phyloP scores from a whole-genome alignment of 2,329 filamentous ascomycete species.

The Graphiopsis chlorocephala region DNA sequence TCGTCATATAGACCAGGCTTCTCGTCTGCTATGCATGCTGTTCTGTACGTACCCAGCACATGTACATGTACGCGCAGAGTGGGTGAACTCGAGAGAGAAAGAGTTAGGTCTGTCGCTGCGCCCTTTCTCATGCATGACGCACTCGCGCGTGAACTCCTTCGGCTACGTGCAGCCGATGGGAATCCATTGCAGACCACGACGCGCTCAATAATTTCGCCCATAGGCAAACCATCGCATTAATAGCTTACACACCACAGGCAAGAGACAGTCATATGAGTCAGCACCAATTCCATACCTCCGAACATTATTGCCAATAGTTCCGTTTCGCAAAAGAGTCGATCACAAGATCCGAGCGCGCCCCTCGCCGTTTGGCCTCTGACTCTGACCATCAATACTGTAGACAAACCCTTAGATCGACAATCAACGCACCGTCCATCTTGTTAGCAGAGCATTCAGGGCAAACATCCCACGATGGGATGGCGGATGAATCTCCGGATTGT shows the following conservation, averaged over 20 bases:
- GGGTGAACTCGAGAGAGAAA: neutral
- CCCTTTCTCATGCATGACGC: constrained; percentile 1
- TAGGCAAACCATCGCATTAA: neutral
- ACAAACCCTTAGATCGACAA: neutral
- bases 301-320: neutral
- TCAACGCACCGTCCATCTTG: neutral
- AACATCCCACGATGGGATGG: neutral
- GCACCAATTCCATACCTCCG: neutral
- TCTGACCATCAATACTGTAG: neutral
- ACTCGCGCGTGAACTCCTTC: constrained; percentile 8
- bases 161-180: constrained; percentile 7
- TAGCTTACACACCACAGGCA: neutral
- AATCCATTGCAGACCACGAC: neutral
- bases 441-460: neutral
- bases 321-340: neutral
- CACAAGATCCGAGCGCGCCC: neutral
- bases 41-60: neutral
- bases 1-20: neutral
- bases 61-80: neutral
- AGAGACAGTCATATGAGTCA: neutral
- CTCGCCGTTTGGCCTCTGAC: neutral
- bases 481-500: neutral
- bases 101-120: neutral
- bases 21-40: neutral
- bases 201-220: neutral